phyloP scores from a whole-genome alignment of 768 basidiomycete genomes.

The Podaxis sp. region DNA sequence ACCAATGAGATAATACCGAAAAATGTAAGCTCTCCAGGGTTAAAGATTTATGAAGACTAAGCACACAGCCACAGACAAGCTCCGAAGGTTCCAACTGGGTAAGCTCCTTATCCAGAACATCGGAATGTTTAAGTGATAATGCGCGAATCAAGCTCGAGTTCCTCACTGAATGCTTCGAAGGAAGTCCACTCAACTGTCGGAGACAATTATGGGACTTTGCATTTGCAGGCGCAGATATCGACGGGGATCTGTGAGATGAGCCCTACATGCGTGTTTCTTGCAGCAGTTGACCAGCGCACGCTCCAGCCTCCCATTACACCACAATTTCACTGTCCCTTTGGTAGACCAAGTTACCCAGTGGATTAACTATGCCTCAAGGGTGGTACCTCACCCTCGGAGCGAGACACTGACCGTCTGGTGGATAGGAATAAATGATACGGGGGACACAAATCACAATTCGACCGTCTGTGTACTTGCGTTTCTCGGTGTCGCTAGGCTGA shows the following conservation, averaged over 20 bases:
- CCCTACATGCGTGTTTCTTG: background rate
- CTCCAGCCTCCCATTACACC: constrained; percentile 44
- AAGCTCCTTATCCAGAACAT: background rate
- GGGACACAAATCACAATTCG: constrained; percentile 44
- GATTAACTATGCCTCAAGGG: constrained; percentile 39
- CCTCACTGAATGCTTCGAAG: constrained; percentile 50
- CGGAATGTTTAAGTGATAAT: background rate
- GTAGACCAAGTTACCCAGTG: constrained; percentile 53
- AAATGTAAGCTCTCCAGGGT: constrained; percentile 32
- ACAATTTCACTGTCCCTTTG: constrained; percentile 46
- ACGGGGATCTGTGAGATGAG: constrained; percentile 32
- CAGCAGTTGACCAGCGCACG: background rate
- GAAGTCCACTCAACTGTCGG: constrained; percentile 40
- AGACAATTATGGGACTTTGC: constrained; percentile 57
- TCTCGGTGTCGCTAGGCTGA: background rate
- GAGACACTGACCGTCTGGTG: constrained; percentile 54
- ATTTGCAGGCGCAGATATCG: constrained; percentile 53
- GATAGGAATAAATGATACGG: constrained; percentile 62
- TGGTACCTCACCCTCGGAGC: constrained; percentile 42
- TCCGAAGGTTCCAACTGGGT: constrained; percentile 58
- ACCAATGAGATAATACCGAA: constrained; percentile 43
- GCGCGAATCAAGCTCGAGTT: constrained; percentile 42
- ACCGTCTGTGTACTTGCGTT: constrained; percentile 23
- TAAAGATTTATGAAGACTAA: background rate
- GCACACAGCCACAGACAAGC: constrained; percentile 39